Percentiles rank a stretch among this genome's conserved stretches.
These are phyloP conservation scores for Diophrys appendiculata DNA, from an alignment of 73 alveolate genomes.

Conservation along the genomic window DNA sequence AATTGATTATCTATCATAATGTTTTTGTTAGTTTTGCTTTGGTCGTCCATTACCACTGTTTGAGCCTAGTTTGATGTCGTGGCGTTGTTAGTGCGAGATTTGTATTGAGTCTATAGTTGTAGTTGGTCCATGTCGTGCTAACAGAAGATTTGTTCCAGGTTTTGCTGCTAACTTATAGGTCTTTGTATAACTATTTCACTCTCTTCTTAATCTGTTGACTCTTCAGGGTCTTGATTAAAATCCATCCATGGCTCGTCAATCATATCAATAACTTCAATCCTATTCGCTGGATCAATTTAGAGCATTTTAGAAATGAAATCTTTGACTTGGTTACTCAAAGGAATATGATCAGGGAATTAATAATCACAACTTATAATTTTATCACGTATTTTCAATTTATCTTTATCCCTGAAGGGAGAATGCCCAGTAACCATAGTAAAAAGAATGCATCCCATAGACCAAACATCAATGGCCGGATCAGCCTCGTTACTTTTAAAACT, in stretches of 20 bases:
- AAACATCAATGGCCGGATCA: slow-evolving; percentile 9
- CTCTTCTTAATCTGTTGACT: too few species aligned
- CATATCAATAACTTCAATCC: slow-evolving; percentile 24
- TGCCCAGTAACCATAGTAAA: neutral
- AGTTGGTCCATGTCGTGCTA: too few species aligned
- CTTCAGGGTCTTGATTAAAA: too few species aligned
- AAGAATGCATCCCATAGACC: slow-evolving; percentile 17
- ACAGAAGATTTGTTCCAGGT: too few species aligned
- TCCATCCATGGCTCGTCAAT: slow-evolving; percentile 26
- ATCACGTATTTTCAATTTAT: slow-evolving; percentile 6
- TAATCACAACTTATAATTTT: slow-evolving; percentile 34
- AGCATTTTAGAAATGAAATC: slow-evolving; percentile 40
- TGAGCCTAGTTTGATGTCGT: too few species aligned
- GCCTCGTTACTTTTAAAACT: neutral
- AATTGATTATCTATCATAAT: too few species aligned
- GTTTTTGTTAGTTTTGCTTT: too few species aligned
- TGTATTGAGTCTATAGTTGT: too few species aligned
- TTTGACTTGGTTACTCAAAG: neutral
- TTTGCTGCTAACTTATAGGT: too few species aligned
- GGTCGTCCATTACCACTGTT: too few species aligned
- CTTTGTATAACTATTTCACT: too few species aligned
- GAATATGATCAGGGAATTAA: slow-evolving; percentile 8
- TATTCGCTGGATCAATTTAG: slow-evolving; percentile 5
- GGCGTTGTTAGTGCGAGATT: too few species aligned
- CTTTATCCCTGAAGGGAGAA: neutral